These are phyloP conservation scores for Amanita fuliginea DNA, from an alignment of 768 basidiomycete genomes.

Conservation along the genomic window DNA sequence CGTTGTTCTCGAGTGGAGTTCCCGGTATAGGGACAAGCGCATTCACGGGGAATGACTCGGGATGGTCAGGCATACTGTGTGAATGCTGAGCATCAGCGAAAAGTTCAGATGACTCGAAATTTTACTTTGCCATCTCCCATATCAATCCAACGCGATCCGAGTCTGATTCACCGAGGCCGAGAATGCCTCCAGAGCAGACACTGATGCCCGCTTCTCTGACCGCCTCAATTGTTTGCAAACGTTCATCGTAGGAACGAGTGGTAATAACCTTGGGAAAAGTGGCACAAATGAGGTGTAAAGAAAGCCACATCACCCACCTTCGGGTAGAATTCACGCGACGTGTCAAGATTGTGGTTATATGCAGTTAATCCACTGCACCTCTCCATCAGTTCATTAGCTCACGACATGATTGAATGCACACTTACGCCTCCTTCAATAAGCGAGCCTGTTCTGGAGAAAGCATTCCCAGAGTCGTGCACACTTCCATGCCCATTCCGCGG, in stretches of 20 bases:
- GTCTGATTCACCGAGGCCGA: constrained; percentile 89
- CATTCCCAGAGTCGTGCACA: constrained; percentile 98
- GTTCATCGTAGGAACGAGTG: constrained; percentile 88
- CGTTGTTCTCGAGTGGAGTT: constrained; percentile 86
- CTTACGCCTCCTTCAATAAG: constrained; percentile 87
- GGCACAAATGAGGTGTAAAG: neutral
- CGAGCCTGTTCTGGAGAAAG: constrained; percentile 85
- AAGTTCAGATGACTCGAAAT: constrained; percentile 15
- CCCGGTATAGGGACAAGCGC: constrained; percentile 93
- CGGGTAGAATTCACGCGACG: constrained; percentile 94
- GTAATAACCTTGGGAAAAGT: constrained; percentile 69
- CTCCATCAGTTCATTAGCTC: constrained; percentile 8
- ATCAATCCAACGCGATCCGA: constrained; percentile 88
- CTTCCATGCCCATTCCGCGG: constrained; percentile 97
- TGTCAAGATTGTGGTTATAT: constrained; percentile 98
- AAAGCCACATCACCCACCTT: constrained; percentile 34
- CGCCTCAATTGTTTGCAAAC: constrained; percentile 78
- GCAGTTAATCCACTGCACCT: constrained; percentile 74
- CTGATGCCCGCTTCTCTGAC: constrained; percentile 94
- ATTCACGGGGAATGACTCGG: constrained; percentile 98
- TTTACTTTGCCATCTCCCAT: constrained; percentile 81
- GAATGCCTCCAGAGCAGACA: constrained; percentile 93
- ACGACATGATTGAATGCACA: constrained; percentile 8
- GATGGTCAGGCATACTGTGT: constrained; percentile 82
- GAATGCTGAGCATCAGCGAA: constrained; percentile 6